Evolutionary conservation across 1,284 basidiomycete species (phyloP), one percentile per base, ranked within the genome.

Genomic region (Spongispora temasekensis): DNA sequence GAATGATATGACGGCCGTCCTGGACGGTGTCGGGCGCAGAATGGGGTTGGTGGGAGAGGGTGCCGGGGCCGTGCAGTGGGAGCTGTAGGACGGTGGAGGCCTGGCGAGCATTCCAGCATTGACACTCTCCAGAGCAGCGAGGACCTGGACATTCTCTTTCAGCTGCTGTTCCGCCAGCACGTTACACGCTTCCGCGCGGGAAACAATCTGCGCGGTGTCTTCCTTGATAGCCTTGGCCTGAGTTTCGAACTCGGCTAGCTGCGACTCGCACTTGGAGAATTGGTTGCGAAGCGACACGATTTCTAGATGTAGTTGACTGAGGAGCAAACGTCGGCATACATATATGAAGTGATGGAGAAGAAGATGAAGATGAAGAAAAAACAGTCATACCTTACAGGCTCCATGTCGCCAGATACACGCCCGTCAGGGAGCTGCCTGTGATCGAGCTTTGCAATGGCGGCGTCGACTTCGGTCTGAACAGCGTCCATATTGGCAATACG

Each of bases 1-100:
- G 19, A 71, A 69, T 0, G 60, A 61, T 31, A 69, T n/a, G 23
- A 59, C 3, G 4, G 67, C 69, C 23, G 17, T 37, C 17, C 21
- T 55, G 40, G 65, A 56, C 8, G 57, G 30, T 10, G 48, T 42
- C 44, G 46, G 55, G 4, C 28, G 27, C 3, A n/a, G 5, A 5
- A 0, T 0, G n/a, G 44, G 12, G n/a, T 60, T 53, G 10, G 17
- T 25, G 21, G 56, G 46, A n/a, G 65, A 60, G 1, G 42, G 42
- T 0, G 13, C 56, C 0, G 59, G 60, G 19, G 40, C 62, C 7
- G 8, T 6, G 30, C 37, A 53, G 35, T n/a, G 12, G 55, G 31
- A 7, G 37, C 27, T 0, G 15, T 12, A 51, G 19, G 30, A 19
- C 3, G 32, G 40, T 37, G 19, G 44, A 19, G 19, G 23, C 5